phyloP scores from a whole-genome alignment of 108 stramenopile genomes.

The Conticribra weissflogii region DNA sequence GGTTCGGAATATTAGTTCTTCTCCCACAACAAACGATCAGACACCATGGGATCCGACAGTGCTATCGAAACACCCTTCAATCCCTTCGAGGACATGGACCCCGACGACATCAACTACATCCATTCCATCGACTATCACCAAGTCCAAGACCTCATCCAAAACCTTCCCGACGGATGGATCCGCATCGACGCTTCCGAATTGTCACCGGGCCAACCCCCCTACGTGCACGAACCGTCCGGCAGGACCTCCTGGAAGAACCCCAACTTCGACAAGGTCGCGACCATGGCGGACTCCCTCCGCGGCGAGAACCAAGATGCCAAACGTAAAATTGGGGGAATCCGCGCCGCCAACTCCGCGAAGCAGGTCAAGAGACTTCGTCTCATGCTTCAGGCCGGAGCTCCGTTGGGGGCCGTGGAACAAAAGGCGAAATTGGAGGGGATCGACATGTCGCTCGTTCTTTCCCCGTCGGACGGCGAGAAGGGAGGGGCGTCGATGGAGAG shows the following conservation, averaged over 20 bases:
- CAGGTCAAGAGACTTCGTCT: slow-evolving; percentile 47
- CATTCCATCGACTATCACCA: background rate
- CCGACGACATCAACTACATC: background rate
- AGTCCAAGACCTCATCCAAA: no score
- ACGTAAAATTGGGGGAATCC: no score
- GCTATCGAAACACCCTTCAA: no score
- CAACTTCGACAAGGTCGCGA: background rate
- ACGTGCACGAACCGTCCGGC: slow-evolving; percentile 9
- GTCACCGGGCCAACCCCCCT: slow-evolving; percentile 13
- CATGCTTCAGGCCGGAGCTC: slow-evolving; percentile 54
- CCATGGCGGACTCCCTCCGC: slow-evolving; percentile 1
- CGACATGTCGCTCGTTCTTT: slow-evolving; percentile 37
- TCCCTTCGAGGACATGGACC: background rate
- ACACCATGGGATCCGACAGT: no score
- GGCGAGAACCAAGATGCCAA: slow-evolving; percentile 1
- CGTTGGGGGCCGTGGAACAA: slow-evolving; percentile 51
- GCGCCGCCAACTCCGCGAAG: slow-evolving; percentile 5
- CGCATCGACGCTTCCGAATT: slow-evolving; percentile 6
- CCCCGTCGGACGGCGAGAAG: slow-evolving; percentile 5
- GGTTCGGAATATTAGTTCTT: no score
- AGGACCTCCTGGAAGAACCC: slow-evolving; percentile 16
- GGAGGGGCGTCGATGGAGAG: background rate
- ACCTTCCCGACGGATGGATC: slow-evolving; percentile 10
- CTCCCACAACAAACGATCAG: no score
- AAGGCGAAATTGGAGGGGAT: slow-evolving; percentile 53